These are phyloP conservation scores for Tardiomyces blankii DNA, from an alignment of 1,139 yeast genomes.

Conservation along the genomic window DNA sequence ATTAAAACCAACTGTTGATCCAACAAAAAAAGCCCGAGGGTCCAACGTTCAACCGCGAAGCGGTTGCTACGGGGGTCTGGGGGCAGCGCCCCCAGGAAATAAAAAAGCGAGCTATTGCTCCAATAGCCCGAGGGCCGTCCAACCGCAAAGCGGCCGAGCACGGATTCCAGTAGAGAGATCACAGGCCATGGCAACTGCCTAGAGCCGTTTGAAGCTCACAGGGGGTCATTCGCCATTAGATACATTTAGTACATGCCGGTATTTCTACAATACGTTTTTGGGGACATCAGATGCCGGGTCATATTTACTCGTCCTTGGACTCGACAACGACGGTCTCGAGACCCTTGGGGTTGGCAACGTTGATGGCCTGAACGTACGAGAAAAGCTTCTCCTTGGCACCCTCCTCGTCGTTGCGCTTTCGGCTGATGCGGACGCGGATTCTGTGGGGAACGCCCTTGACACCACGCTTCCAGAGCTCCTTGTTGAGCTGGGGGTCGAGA, in stretches of 20 bases:
- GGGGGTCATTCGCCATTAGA: neutral
- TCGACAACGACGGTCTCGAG: slow-evolving; percentile 96
- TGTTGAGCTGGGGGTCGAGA: slow-evolving; percentile 97
- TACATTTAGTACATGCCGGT: neutral
- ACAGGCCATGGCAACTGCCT: too few relatives aligned
- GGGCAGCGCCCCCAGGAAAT: too few relatives aligned
- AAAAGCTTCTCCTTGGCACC: slow-evolving; percentile 97
- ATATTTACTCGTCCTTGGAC: slow-evolving; percentile 29
- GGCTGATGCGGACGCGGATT: slow-evolving; percentile 97
- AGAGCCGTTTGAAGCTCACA: too few relatives aligned
- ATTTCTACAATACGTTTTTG: neutral
- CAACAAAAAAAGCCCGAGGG: too few relatives aligned
- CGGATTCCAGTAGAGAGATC: too few relatives aligned
- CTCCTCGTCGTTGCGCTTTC: slow-evolving; percentile 99
- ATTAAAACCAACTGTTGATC: too few relatives aligned
- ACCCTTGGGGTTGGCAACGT: slow-evolving; percentile 93
- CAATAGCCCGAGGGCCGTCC: too few relatives aligned
- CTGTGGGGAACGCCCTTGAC: slow-evolving; percentile 98
- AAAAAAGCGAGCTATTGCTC: too few relatives aligned
- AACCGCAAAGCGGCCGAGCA: too few relatives aligned
- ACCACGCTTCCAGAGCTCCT: slow-evolving; percentile 99
- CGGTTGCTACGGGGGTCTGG: too few relatives aligned
- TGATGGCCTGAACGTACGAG: slow-evolving; percentile 96
- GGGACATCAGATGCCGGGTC: neutral
- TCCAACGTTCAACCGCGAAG: too few relatives aligned